Evolutionary conservation across 208 protist genomes (phyloP).

Genomic region (Herpetomonas tarakana): DNA sequence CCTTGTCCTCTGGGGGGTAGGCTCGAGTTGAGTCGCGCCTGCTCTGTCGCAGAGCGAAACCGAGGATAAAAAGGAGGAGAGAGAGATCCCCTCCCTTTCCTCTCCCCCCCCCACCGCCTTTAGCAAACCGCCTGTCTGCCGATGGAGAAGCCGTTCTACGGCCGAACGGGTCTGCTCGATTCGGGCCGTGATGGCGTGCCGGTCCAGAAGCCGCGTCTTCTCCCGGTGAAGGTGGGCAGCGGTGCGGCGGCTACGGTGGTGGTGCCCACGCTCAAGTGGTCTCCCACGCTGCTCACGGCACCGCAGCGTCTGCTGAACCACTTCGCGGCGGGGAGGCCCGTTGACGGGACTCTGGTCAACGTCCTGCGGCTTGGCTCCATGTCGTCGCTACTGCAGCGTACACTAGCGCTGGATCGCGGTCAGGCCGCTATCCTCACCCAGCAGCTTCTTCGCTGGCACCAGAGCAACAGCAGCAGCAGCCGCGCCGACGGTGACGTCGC

Average conservation of each 20-base stretch:
- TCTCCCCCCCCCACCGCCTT: too few relatives aligned
- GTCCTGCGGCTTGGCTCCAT: conserved; percentile 51
- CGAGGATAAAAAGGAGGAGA: too few relatives aligned
- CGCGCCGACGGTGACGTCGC: neutral
- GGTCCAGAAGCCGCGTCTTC: conserved; percentile 27
- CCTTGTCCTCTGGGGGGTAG: too few relatives aligned
- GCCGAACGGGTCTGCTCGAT: conserved; percentile 63
- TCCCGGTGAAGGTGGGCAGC: neutral
- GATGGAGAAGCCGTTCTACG: conserved; percentile 73
- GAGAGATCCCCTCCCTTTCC: too few relatives aligned
- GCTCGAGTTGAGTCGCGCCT: too few relatives aligned
- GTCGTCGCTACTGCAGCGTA: conserved; percentile 18
- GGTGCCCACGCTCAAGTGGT: conserved; percentile 47
- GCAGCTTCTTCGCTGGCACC: conserved; percentile 36
- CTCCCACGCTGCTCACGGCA: conserved; percentile 62
- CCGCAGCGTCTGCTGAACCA: conserved; percentile 68
- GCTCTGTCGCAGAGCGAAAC: too few relatives aligned
- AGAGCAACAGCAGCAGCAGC: neutral
- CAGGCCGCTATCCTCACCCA: conserved; percentile 20
- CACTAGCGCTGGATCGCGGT: conserved; percentile 7
- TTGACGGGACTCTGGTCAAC: conserved; percentile 28
- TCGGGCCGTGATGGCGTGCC: conserved; percentile 34
- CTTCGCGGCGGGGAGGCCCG: conserved; percentile 27
- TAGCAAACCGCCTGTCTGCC: too few relatives aligned
- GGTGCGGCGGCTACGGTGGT: neutral